Evolutionary conservation across 805 yeast species (phyloP), one percentile per base, ranked within the genome.

Genomic region (Saturnispora kantuleensis): DNA sequence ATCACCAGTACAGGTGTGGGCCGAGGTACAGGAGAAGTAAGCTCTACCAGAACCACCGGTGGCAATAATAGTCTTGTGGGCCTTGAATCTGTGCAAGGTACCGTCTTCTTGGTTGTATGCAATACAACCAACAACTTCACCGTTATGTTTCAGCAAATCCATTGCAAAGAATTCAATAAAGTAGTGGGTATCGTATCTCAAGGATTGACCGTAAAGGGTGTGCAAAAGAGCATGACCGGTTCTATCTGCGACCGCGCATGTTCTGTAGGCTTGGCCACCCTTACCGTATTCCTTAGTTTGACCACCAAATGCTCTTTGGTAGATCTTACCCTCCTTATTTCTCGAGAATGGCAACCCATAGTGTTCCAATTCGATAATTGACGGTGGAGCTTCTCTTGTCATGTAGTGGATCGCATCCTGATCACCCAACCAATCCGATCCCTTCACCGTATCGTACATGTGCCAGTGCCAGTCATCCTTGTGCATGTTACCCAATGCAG

Each of bases 21-120:
- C 97, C 48, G 97, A 89, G 52, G 98, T 90, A 76, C 97, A 90
- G 11, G 96, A 85, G 79, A 93, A 93, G 76, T 90, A 90, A 52
- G 97, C 88, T 71, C 98, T 83, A 50, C 98, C 98, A 67, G 84
- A 90, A 47, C 98, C 98, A 73, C 98, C 98, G 47, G 98, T 93
- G 58, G 98, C 98, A 55, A 90, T 79, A 52, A 90, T 83, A 46
- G 98, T 90, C 69, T 84, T 85, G 71, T 90, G 96, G 47, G 97
- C 89, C 67, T 93, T 83, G 77, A 90, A 93, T 71, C 98, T 80
- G 72, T 90, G 98, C 60, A 90, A 73, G 46, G 97, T 90, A 67
- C 98, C 98, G 68, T 90, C 98, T 70, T 90, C 98, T 72, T 93
- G 90, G 76, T 90, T 90, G 74, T 88, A 88, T 49, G 98, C 97